Evolutionary conservation across 148 eudicot species (phyloP).

Genomic region (Drosera capensis): DNA sequence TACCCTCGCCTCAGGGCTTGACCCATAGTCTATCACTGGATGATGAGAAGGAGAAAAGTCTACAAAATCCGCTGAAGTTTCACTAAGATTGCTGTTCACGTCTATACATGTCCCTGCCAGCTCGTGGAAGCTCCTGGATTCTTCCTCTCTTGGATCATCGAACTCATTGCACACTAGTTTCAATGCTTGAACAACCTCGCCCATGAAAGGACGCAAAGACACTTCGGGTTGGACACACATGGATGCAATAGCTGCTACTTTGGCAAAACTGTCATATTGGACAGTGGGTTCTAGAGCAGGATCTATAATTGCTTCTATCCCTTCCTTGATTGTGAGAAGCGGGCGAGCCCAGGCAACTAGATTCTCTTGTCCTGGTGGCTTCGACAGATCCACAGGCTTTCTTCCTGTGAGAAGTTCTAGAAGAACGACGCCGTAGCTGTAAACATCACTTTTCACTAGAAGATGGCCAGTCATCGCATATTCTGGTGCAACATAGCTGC

Average conservation of each 20-base stretch:
- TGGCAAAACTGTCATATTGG: constrained; percentile 38
- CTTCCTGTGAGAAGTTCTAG: constrained; percentile 91
- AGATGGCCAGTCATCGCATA: constrained; percentile 97
- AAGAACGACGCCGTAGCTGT: constrained; percentile 97
- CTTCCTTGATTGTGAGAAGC: constrained; percentile 45
- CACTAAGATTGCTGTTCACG: constrained; percentile 15
- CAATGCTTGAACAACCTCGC: constrained; percentile 90
- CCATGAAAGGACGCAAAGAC: constrained; percentile 92
- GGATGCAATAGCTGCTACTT: constrained; percentile 81
- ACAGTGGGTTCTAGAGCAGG: constrained; percentile 21
- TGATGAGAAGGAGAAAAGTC: constrained; percentile 18
- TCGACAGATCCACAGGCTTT: constrained; percentile 82
- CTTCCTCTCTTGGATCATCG: constrained; percentile 25
- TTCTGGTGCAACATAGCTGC: constrained; percentile 87
- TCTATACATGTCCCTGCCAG: constrained; percentile 15
- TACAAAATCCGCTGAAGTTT: constrained; percentile 21
- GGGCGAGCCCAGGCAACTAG: constrained; percentile 88
- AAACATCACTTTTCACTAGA: constrained; percentile 87
- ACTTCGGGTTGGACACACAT: constrained; percentile 96
- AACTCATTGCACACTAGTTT: constrained; percentile 74
- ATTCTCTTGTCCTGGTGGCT: constrained; percentile 86
- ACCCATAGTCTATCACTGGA: constrained; percentile 18
- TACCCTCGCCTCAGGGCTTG: constrained; percentile 16
- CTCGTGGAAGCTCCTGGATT: constrained; percentile 18
- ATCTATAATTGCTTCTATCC: constrained; percentile 43